Percentiles rank a stretch among this genome's conserved stretches.
phyloP scores from a whole-genome alignment of 2,329 filamentous ascomycete genomes.

The Neoarthrinium moseri region DNA sequence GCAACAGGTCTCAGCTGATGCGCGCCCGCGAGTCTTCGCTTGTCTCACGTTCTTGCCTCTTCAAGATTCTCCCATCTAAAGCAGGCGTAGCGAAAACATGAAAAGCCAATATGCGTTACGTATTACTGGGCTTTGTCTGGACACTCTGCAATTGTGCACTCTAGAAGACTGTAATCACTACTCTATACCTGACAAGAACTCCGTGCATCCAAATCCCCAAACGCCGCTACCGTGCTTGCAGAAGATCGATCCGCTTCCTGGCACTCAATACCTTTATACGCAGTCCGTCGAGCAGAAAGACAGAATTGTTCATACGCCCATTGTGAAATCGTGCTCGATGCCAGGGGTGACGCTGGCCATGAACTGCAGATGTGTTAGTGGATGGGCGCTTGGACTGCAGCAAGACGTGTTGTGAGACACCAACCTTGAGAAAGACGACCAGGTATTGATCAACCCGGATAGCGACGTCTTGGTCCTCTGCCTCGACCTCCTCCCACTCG shows the following conservation, averaged over 20 bases:
- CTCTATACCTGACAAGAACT: not conserved
- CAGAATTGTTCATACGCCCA: constrained; percentile 69
- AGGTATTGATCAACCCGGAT: constrained; percentile 88
- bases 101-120: too few species aligned
- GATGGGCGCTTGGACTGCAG: too few species aligned
- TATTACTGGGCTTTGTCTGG: too few species aligned
- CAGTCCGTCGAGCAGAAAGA: too few species aligned
- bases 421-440: constrained; percentile 81
- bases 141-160: too few species aligned
- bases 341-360: constrained; percentile 90
- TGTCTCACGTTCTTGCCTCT: too few species aligned
- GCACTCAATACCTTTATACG: too few species aligned
- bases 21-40: too few species aligned
- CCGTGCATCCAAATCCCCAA: not conserved
- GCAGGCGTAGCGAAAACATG: too few species aligned
- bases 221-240: not conserved
- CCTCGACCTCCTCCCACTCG: constrained; percentile 67
- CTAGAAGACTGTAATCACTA: not conserved
- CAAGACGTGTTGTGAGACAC: not conserved
- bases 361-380: constrained; percentile 47
- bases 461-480: constrained; percentile 70
- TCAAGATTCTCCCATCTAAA: too few species aligned
- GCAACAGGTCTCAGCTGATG: too few species aligned
- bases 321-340: constrained; percentile 97
- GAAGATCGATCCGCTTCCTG: not conserved